Base-by-base conservation (phyloP, 2,329 filamentous ascomycete species). In the Taxawa tesnikishii region DNA sequence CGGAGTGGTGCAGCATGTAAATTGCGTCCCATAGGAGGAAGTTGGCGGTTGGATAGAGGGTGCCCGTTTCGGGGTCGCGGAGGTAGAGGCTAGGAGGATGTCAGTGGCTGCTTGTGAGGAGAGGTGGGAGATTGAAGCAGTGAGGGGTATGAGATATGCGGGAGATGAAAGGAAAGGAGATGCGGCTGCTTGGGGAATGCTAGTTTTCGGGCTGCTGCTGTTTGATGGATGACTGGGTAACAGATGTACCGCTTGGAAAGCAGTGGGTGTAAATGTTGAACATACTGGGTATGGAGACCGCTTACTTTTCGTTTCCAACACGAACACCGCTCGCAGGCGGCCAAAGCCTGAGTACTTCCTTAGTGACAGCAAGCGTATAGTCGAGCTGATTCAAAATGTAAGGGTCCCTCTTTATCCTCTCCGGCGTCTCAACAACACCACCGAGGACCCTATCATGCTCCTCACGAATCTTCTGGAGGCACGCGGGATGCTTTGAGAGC, bases 361-460 rank as follows among this genome's bases (percentile, higher is more conserved):
- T 68, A 38, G 70, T 58, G 6, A 70, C 58, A 15, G 67, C 68
- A 5, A 50, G 51, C 3, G 67, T 69, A 44, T 69, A 73, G 1
- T 59, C 55, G 15, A 74, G 54, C 26, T 60, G 52, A 46, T 67
- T 69, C 29, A 74, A 54, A 3, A 65, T 51, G 16, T 56, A 46
- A 1, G 65, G 60, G 16, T 67, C 51, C 2, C 54, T 39, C 18
- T 52, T 47, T 13, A 74, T 53, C 16, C 55, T 46, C 19, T 23
- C 8, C 8, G 19, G 19, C 19, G 19, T n/a, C 3, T 44, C 40
- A 6, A 27, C 30, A 4, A 37, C 26, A 21, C 28, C 16, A 8
- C 67, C 63, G 25, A 73, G 62, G n/a, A 74, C 54, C 2, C 51
- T 48, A 40, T 69, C 62, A 40, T 70, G 67, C 44, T 76, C 71